A percentile compares a stretch with the other conserved stretches of the same genome.
phyloP scores from a whole-genome alignment of 352 stramenopile genomes.

The Phytophthora rubi region DNA sequence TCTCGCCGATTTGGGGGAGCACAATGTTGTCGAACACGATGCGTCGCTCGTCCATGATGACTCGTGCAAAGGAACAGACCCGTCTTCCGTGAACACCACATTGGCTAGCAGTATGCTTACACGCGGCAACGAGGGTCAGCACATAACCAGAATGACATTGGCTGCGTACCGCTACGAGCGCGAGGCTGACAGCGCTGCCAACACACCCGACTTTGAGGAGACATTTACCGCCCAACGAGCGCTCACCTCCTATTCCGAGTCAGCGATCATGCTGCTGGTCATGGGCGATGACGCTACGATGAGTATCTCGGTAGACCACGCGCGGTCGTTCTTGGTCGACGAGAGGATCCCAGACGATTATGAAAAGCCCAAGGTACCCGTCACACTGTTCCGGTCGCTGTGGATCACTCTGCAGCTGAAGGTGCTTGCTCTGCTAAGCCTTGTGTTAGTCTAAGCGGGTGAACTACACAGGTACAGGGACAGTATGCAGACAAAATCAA shows the following conservation, averaged over 20 bases:
- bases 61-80: conserved; percentile 46
- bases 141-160: conserved; percentile 45
- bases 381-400: conserved; percentile 41
- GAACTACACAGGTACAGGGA: background rate
- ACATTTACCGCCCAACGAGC: conserved; percentile 38
- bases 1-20: conserved; percentile 56
- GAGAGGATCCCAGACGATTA: conserved; percentile 62
- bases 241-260: conserved; percentile 51
- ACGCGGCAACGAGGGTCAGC: conserved; percentile 28
- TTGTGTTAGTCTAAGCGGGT: background rate
- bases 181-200: conserved; percentile 45
- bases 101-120: conserved; percentile 49
- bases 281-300: conserved; percentile 48
- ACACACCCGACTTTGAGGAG: conserved; percentile 55
- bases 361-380: conserved; percentile 33
- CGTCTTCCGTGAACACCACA: conserved; percentile 50
- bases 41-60: conserved; percentile 77
- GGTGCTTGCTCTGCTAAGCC: conserved; percentile 26
- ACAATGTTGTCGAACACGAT: conserved; percentile 77
- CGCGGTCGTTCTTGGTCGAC: conserved; percentile 53
- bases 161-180: conserved; percentile 57
- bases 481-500: conserved; percentile 7
- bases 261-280: conserved; percentile 51
- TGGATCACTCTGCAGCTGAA: conserved; percentile 56
- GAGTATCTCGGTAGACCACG: conserved; percentile 49